Evolutionary conservation across 2,329 filamentous ascomycete genomes (phyloP), one percentile per base, ranked within the genome.

Genomic region (Clonostachys sp.): DNA sequence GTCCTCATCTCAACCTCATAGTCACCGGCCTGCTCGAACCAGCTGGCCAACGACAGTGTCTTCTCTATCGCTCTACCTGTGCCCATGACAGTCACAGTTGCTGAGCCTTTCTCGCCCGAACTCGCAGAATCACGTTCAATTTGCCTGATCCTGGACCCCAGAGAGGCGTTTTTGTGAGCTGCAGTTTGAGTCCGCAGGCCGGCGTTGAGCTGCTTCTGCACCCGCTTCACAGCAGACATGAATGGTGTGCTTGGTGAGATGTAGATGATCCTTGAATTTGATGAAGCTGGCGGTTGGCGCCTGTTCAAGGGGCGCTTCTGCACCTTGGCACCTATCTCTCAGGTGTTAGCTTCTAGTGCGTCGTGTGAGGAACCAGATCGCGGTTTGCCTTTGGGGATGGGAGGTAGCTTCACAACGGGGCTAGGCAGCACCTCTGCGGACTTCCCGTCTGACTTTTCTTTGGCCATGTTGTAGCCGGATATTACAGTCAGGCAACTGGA

Each of bases 1-100:
- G 85, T 89, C 60, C 74, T 70, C 45, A 89, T 58, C 55, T 71
- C 67, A 2, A 89, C 81, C 6, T 64, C 59, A 52, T 80, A 84
- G 51, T 81, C 80, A 12, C 63, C 69, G 62, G 84, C 75, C 46
- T 78, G 72, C 62, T 81, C 75, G 53, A 89, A 89, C 72, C 80
- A 86, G 34, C 78, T 63, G 0, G 80, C 86, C 6, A 90, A 62
- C 24, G 77, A 71, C 49, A 87, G 62, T 1, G 79, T 79, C 63
- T 81, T 82, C 51, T 77, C 71, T 33, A 90, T 83, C 8, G 86
- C 86, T 53, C 75, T 77, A 2, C 86, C 86, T 0, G 83, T 84
- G 8, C 80, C 86, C 46, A 85, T 73, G 3, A 89, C 61, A 13
- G 77, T 69, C 5, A 88, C 82, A 17, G 57, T 61, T 10, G 64